Conservation (phyloP, 2,329 filamentous ascomycete genomes). For the Fusarium armeniacum region DNA sequence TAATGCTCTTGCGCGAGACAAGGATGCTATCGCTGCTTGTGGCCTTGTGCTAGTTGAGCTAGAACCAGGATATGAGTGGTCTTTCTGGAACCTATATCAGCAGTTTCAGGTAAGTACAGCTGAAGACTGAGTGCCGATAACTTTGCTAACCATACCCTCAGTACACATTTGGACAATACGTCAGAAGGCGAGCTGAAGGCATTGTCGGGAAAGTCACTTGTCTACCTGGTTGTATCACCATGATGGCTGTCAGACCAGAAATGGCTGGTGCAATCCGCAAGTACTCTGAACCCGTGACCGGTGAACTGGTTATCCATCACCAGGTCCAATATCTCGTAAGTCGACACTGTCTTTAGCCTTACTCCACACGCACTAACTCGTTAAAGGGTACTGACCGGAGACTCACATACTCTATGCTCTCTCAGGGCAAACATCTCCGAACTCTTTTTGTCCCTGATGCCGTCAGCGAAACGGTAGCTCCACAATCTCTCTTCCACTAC, state of each 20-base stretch:
- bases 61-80: slow-evolving; percentile 45
- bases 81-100: slow-evolving; percentile 45
- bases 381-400: slow-evolving; percentile 40
- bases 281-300: slow-evolving; percentile 41
- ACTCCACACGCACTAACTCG: background rate
- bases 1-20: slow-evolving; percentile 33
- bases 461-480: slow-evolving; percentile 54
- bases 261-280: slow-evolving; percentile 44
- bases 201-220: slow-evolving; percentile 42
- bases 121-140: rapidly evolving
- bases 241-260: slow-evolving; percentile 42
- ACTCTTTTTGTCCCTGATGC: slow-evolving; percentile 54
- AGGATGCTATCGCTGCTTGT: slow-evolving; percentile 43
- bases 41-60: slow-evolving; percentile 40
- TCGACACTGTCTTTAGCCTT: background rate
- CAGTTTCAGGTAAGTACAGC: slow-evolving; percentile 38
- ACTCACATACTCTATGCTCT: slow-evolving; percentile 45
- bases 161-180: slow-evolving; percentile 45
- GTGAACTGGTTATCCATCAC: slow-evolving; percentile 39
- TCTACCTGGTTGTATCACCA: slow-evolving; percentile 44
- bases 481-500: slow-evolving; percentile 54
- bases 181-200: slow-evolving; percentile 38
- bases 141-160: background rate
- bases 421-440: slow-evolving; percentile 37
- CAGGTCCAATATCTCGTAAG: slow-evolving; percentile 46